A percentile compares a stretch with the other conserved stretches of the same genome.
Conservation (phyloP, 768 basidiomycete genomes). For the Termitomyces sp. region DNA sequence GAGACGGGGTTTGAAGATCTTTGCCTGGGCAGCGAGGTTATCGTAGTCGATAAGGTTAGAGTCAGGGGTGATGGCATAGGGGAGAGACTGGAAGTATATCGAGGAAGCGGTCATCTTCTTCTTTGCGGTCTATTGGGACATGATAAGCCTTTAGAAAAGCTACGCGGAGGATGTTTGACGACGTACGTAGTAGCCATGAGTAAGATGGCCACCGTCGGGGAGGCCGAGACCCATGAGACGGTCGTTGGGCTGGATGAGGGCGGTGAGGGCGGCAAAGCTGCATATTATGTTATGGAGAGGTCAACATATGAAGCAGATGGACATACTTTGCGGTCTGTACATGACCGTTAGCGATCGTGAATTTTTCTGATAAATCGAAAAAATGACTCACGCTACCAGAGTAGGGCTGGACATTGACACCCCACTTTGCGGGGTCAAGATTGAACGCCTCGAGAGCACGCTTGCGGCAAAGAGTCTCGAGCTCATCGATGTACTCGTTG, state of each 20-base stretch:
- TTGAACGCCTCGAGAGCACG: conserved; percentile 95
- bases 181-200: conserved; percentile 92
- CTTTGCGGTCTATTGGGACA: conserved; percentile 71
- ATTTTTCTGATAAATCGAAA: conserved; percentile 9
- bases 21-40: conserved; percentile 75
- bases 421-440: conserved; percentile 90
- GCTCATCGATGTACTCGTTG: conserved; percentile 96
- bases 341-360: neutral
- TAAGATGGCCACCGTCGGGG: conserved; percentile 95
- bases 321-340: conserved; percentile 81
- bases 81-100: conserved; percentile 99
- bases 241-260: conserved; percentile 94
- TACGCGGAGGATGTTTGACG: conserved; percentile 1
- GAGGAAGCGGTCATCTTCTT: conserved; percentile 99
- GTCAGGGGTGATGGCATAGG: conserved; percentile 78
- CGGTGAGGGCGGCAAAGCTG: conserved; percentile 95
- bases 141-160: conserved; percentile 1
- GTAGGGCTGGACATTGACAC: conserved; percentile 99
- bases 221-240: conserved; percentile 98
- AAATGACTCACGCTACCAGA: conserved; percentile 71
- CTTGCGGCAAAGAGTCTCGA: conserved; percentile 91
- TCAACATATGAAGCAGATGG: neutral
- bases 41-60: conserved; percentile 90
- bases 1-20: conserved; percentile 91
- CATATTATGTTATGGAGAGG: conserved; percentile 4